Conservation (phyloP, 2,329 filamentous ascomycete genomes). For the Aspergillus sp. region DNA sequence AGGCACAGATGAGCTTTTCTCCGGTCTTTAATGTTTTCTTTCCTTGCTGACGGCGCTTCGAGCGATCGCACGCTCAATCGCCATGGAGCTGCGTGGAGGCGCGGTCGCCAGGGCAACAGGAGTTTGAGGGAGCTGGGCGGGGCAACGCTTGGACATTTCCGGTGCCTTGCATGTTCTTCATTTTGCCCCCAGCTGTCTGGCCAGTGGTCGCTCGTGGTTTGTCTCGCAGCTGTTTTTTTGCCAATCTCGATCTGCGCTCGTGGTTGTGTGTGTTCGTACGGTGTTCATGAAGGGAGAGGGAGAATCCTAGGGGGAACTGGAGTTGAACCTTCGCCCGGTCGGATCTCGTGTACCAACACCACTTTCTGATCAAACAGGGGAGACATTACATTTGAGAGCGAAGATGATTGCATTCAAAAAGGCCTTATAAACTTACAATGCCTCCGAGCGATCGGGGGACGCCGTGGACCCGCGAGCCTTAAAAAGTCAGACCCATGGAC, state of each 20-base stretch:
- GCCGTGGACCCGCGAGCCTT: background rate
- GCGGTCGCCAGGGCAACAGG: constrained; percentile 18
- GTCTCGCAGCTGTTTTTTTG: background rate
- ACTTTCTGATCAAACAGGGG: background rate
- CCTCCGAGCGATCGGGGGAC: too few species aligned
- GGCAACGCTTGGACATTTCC: background rate
- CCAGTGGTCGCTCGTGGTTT: background rate
- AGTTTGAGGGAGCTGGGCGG: constrained; percentile 6
- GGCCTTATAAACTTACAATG: background rate
- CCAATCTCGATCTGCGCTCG: background rate
- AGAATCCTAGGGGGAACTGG: background rate
- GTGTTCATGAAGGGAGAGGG: background rate
- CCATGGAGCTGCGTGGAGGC: constrained; percentile 10
- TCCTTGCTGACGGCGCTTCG: constrained; percentile 13
- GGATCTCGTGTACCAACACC: background rate
- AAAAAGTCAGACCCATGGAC: background rate
- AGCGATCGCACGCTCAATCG: constrained; percentile 7
- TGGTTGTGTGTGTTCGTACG: background rate
- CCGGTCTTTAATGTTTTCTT: constrained; percentile 1
- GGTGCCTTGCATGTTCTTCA: constrained; percentile 11
- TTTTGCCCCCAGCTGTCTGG: background rate
- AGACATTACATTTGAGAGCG: background rate
- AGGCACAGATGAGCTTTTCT: background rate
- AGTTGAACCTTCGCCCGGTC: background rate
- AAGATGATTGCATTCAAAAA: background rate